Conservation (phyloP, 495 filamentous ascomycete species). For the Neurospora sp. region DNA sequence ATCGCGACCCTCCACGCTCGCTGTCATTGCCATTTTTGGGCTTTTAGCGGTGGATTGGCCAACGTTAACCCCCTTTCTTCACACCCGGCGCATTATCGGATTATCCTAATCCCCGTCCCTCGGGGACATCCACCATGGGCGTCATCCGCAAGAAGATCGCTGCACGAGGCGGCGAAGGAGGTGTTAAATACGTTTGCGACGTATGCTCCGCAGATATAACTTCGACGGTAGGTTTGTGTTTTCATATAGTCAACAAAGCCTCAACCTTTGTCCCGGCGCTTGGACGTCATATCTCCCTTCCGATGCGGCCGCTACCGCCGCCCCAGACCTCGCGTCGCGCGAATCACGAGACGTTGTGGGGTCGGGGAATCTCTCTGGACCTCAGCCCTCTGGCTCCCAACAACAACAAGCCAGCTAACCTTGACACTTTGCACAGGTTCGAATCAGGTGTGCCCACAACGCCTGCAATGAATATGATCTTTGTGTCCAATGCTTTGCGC, state of each 20-base stretch:
- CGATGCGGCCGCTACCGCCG: not conserved
- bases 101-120: slow-evolving; percentile 6
- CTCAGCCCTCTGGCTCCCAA: not conserved
- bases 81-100: slow-evolving; percentile 11
- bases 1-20: not conserved
- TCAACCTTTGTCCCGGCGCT: not conserved
- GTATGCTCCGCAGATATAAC: slow-evolving; percentile 93
- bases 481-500: slow-evolving; percentile 89
- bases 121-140: slow-evolving; percentile 51
- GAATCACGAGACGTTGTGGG: slow-evolving; percentile 6
- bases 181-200: slow-evolving; percentile 92
- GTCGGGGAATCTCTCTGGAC: slow-evolving; percentile 1
- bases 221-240: slow-evolving; percentile 59
- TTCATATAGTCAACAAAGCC: not conserved
- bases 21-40: slow-evolving; percentile 1
- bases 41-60: slow-evolving; percentile 6
- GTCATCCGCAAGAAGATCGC: slow-evolving; percentile 95
- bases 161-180: slow-evolving; percentile 77
- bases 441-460: slow-evolving; percentile 78
- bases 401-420: slow-evolving; percentile 7
- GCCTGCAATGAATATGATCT: slow-evolving; percentile 91
- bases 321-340: slow-evolving; percentile 2
- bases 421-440: slow-evolving; percentile 49
- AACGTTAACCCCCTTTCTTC: not conserved
- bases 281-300: not conserved